Evolutionary conservation across 2,329 filamentous ascomycete genomes (phyloP).

Genomic region (Penicillium hesseltinei): DNA sequence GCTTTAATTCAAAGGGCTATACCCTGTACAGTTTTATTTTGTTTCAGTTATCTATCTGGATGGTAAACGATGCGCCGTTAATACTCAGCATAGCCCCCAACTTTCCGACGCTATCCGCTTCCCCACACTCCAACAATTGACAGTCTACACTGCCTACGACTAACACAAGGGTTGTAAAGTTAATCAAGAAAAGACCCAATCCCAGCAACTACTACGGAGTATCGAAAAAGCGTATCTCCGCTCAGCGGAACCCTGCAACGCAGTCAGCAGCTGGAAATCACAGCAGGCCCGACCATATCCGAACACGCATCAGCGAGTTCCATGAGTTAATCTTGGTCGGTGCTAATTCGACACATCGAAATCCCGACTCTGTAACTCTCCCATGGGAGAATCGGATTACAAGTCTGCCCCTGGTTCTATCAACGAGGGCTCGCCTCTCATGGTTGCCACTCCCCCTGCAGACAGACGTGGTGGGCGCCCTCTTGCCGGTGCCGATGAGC

Average conservation of each 20-base stretch:
- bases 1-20: not conserved
- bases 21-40: not conserved
- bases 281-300: not conserved
- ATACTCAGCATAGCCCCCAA: not conserved
- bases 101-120: not conserved
- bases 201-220: not conserved
- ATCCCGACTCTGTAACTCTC: not conserved
- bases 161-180: not conserved
- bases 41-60: not conserved
- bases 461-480: conserved; percentile 28
- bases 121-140: not conserved
- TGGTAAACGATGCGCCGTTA: not conserved
- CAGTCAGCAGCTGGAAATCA: not conserved
- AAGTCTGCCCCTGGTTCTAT: not conserved
- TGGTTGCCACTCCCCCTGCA: conserved; percentile 19
- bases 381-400: not conserved
- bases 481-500: conserved; percentile 49
- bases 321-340: not conserved
- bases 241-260: not conserved
- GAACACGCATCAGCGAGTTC: not conserved
- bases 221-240: not conserved
- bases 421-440: conserved; percentile 33
- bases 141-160: not conserved
- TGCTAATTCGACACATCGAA: not conserved
- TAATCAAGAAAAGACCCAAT: not conserved